Evolutionary conservation across 2,329 filamentous ascomycete genomes (phyloP).

Genomic region (Fusarium austroafricanum): DNA sequence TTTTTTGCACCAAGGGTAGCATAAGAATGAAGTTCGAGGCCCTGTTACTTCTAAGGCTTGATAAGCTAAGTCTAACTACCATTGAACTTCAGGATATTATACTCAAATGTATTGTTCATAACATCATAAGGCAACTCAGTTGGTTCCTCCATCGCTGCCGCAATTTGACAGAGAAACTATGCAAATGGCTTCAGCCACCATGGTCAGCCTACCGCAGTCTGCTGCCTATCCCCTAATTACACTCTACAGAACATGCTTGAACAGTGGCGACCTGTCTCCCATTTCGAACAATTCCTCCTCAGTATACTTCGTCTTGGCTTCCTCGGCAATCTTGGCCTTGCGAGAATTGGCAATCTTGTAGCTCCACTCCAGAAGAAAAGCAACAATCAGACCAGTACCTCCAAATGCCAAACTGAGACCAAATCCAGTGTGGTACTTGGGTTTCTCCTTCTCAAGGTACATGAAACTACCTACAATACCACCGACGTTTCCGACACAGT

Average conservation of each 20-base stretch:
- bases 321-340: constrained; percentile 46
- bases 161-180: not conserved
- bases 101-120: constrained; percentile 2
- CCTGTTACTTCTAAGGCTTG: too few species aligned
- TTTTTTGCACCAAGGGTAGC: too few species aligned
- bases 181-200: rapidly evolving
- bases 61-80: too few species aligned
- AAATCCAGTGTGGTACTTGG: constrained; percentile 63
- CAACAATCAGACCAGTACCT: constrained; percentile 45
- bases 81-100: not conserved
- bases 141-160: not conserved
- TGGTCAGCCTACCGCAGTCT: not conserved
- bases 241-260: constrained; percentile 46
- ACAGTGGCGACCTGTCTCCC: constrained; percentile 51
- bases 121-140: not conserved
- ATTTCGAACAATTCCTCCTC: constrained; percentile 49
- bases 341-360: constrained; percentile 47
- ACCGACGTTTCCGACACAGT: constrained; percentile 46
- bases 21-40: too few species aligned
- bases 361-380: constrained; percentile 48
- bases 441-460: constrained; percentile 48
- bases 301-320: constrained; percentile 46
- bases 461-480: constrained; percentile 48
- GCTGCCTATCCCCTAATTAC: rapidly evolving
- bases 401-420: constrained; percentile 51